These are phyloP conservation scores for Trichosphaerium sp. DNA, from an alignment of 78 protist genomes.

Conservation along the genomic window DNA sequence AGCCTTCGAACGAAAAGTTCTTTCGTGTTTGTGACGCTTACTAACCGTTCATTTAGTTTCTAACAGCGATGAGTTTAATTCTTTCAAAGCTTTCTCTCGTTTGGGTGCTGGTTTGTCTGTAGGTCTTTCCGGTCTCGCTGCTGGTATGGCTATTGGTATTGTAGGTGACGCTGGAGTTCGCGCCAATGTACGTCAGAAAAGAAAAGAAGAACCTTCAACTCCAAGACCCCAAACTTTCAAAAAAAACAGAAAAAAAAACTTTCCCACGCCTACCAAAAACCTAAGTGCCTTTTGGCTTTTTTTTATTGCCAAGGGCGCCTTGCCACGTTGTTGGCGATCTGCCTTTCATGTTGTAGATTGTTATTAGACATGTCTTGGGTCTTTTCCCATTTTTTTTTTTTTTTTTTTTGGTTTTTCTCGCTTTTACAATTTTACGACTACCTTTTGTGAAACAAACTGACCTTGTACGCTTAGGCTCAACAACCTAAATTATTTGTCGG, in stretches of 20 bases:
- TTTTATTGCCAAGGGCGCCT: too few species aligned
- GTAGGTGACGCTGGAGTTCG: conserved; percentile 93
- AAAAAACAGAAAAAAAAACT: too few species aligned
- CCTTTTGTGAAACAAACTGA: background rate
- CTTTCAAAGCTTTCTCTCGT: conserved; percentile 60
- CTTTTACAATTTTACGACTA: background rate
- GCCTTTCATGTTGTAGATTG: too few species aligned
- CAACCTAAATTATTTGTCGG: conserved; percentile 59
- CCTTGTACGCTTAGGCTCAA: background rate
- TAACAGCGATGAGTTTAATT: conserved; percentile 9
- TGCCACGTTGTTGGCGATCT: too few species aligned
- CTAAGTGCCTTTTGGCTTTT: too few species aligned
- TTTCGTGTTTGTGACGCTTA: too few species aligned
- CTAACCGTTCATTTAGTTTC: too few species aligned
- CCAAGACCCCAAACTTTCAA: too few species aligned
- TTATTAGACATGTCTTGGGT: background rate
- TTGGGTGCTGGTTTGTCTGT: conserved; percentile 92
- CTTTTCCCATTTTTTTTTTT: background rate
- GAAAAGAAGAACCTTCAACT: too few species aligned
- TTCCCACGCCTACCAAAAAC: too few species aligned
- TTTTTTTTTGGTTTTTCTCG: background rate
- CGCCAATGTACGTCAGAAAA: conserved; percentile 72
- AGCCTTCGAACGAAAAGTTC: background rate
- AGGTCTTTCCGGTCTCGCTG: conserved; percentile 92
- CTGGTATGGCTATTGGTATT: conserved; percentile 87